These are phyloP conservation scores for Alternaria alternata DNA, from an alignment of 2,329 filamentous ascomycete species.

Conservation along the genomic window DNA sequence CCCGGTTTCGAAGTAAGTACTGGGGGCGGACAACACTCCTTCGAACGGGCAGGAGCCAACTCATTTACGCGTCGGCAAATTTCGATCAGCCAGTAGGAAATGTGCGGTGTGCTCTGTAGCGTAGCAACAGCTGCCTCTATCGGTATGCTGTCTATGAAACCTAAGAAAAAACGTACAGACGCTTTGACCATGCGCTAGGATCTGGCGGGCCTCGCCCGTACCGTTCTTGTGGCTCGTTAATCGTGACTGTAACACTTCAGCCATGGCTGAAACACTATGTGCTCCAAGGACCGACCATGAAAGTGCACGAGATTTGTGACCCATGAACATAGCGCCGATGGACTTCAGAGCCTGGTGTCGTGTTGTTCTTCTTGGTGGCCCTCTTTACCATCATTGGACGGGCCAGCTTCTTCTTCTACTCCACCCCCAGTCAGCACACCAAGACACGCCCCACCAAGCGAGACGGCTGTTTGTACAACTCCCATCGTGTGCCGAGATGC, in stretches of 20 bases:
- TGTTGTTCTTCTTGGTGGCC: conserved; percentile 7
- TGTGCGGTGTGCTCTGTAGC: conserved; percentile 19
- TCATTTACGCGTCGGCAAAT: conserved; percentile 40
- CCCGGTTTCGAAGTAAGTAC: conserved; percentile 25
- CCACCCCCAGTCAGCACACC: conserved; percentile 25
- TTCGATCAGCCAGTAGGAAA: conserved; percentile 27
- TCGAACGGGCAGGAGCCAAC: conserved; percentile 32
- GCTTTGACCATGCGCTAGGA: conserved; percentile 22
- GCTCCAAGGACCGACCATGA: conserved; percentile 13
- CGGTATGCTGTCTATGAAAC: conserved; percentile 25
- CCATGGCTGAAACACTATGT: conserved; percentile 29
- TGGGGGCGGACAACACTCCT: conserved; percentile 33
- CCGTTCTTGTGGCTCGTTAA: conserved; percentile 22
- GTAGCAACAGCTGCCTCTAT: conserved; percentile 21
- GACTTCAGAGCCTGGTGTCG: conserved; percentile 5
- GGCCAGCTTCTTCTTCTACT: conserved; percentile 1
- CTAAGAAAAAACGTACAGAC: conserved; percentile 17
- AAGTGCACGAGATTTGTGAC: conserved; percentile 24
- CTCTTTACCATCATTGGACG: conserved; percentile 25
- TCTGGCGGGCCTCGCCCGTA: conserved; percentile 10
- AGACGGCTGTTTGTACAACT: conserved; percentile 25
- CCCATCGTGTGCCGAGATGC: conserved; percentile 26
- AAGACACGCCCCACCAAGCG: conserved; percentile 26
- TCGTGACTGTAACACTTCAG: conserved; percentile 15
- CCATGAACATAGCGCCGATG: conserved; percentile 23